Base-by-base conservation (phyloP, 768 basidiomycete species). In the Agrocybe pediades region DNA sequence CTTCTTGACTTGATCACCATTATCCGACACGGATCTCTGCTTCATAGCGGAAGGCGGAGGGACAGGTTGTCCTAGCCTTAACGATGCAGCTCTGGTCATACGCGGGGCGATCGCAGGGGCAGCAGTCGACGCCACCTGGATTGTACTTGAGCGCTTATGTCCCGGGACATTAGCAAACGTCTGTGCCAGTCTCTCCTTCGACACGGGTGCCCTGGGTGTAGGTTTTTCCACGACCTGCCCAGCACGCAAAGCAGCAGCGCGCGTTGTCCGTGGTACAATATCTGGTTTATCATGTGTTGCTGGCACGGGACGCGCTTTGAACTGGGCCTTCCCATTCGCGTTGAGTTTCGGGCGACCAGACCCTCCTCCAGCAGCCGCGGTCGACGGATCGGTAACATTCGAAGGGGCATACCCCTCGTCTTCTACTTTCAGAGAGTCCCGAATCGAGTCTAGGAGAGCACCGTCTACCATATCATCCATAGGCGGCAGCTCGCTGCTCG, bases 121-220 rank as follows among this genome's bases (percentile, higher is more conserved):
- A 15, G 84, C 84, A 19, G 87, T 90, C 19, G 86, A 88, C 13
- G 90, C 86, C 8, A 94, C 92, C 0, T 72, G 52, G 46, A 94
- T 89, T 6, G 79, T 81, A 58, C 76, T 82, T 0, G 77, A 44
- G 36, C 91, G 86, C 64, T 91, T 92, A 68, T 94, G 92, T 0
- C 91, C 91, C 0, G 91, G 92, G 3, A 92, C 85, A 56, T 89
- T 85, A 20, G 80, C 79, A 65, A 92, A 94, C 13, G 85, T 87
- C 69, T 81, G 72, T 15, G 76, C 76, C 1, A 78, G 75, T 20
- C 78, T 77, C 59, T 87, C 89, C 61, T 87, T 86, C 6, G 84
- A 78, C 20, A 79, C 72, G 0, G 85, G 79, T 23, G 69, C 71
- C 24, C 86, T 81, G 16, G 83, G 81, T 1, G 59, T 68, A 9